phyloP scores from a whole-genome alignment of 1,284 basidiomycete genomes.

The Cystobasidium pallidum region DNA sequence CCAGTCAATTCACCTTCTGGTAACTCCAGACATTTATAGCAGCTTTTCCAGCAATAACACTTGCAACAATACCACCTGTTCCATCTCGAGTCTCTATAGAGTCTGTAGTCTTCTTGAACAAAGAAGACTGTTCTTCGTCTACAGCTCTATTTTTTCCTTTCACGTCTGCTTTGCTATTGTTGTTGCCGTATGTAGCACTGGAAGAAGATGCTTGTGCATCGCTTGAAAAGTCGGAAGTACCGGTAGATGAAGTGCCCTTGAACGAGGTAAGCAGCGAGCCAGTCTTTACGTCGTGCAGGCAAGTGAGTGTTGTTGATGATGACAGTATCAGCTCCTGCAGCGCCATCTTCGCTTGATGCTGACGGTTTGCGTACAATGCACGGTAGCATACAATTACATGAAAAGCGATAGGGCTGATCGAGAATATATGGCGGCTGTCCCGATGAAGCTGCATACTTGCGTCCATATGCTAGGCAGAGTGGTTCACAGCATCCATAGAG shows the following conservation, averaged over 20 bases:
- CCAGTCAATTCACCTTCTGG: slow-evolving; percentile 25
- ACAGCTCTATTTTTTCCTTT: slow-evolving; percentile 37
- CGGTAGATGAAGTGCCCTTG: slow-evolving; percentile 37
- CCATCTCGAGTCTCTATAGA: slow-evolving; percentile 24
- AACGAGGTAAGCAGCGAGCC: slow-evolving; percentile 39
- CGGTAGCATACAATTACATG: background rate
- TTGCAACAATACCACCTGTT: slow-evolving; percentile 36
- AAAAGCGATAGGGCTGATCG: background rate
- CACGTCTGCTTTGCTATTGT: slow-evolving; percentile 8
- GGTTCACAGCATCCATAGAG: no score
- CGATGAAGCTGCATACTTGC: no score
- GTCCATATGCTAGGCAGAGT: no score
- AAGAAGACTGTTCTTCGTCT: slow-evolving; percentile 17
- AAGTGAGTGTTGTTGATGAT: slow-evolving; percentile 23
- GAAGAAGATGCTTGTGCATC: slow-evolving; percentile 6
- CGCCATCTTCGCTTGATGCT: slow-evolving; percentile 15
- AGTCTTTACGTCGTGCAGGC: slow-evolving; percentile 40
- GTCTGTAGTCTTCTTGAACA: slow-evolving; percentile 30
- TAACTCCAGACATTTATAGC: slow-evolving; percentile 42
- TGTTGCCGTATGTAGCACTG: slow-evolving; percentile 22
- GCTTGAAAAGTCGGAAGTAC: slow-evolving; percentile 28
- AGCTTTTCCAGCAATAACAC: slow-evolving; percentile 39
- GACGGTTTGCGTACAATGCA: background rate
- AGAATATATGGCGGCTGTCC: background rate
- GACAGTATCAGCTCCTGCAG: slow-evolving; percentile 44